These are phyloP conservation scores for Irpex sp. DNA, from an alignment of 1,284 basidiomycete genomes.

Conservation along the genomic window DNA sequence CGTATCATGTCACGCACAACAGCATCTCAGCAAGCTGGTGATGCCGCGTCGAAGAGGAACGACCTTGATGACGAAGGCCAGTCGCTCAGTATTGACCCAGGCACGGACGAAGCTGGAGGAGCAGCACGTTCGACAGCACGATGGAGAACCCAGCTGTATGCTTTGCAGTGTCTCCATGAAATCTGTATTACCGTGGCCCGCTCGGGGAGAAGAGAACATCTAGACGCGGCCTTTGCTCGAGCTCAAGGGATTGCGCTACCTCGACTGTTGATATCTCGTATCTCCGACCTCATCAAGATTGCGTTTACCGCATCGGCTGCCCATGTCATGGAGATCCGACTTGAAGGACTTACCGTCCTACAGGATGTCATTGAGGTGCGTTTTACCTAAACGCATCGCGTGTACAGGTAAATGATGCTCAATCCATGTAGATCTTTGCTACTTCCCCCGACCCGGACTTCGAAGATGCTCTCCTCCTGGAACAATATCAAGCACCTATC, in stretches of 20 bases:
- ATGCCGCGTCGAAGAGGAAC: conserved; percentile 47
- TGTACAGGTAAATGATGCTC: conserved; percentile 6
- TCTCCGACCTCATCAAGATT: conserved; percentile 94
- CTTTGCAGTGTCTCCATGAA: conserved; percentile 88
- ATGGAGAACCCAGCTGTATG: conserved; percentile 97
- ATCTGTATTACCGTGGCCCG: conserved; percentile 78
- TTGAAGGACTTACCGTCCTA: conserved; percentile 90
- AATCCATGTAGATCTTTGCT: conserved; percentile 67
- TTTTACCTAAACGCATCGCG: neutral
- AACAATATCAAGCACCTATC: conserved; percentile 98
- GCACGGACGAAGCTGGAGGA: conserved; percentile 34
- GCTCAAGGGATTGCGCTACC: conserved; percentile 30
- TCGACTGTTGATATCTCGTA: conserved; percentile 73
- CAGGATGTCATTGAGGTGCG: conserved; percentile 89
- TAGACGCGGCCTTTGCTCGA: conserved; percentile 66
- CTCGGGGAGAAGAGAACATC: conserved; percentile 77
- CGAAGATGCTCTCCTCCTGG: conserved; percentile 86
- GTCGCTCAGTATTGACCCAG: conserved; percentile 67
- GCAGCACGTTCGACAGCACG: conserved; percentile 62
- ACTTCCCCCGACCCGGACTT: conserved; percentile 90
- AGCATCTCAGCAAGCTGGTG: conserved; percentile 70
- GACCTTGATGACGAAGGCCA: conserved; percentile 91
- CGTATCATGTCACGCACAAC: conserved; percentile 91
- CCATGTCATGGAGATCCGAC: conserved; percentile 90
- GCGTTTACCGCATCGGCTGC: conserved; percentile 97